Evolutionary conservation across 768 basidiomycete species (phyloP).

Genomic region (Hygrocybe punicea): DNA sequence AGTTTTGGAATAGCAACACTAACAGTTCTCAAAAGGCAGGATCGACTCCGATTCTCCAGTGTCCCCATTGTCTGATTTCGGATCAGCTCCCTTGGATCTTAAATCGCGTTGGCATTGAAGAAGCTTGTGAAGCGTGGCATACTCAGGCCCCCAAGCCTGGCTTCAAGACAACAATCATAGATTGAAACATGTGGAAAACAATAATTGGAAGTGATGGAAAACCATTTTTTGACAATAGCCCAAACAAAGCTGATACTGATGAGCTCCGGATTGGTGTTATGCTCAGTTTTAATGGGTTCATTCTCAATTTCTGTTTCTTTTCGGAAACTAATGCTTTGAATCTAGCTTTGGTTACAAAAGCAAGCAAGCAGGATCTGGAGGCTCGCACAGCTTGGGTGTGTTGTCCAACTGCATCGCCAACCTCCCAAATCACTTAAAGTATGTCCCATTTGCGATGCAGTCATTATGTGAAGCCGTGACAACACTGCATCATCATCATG

Average conservation of each 20-base stretch:
- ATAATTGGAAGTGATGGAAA: background rate
- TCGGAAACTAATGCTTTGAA: background rate
- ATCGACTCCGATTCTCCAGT: background rate
- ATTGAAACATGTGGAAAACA: background rate
- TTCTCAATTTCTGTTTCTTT: background rate
- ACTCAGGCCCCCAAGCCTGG: background rate
- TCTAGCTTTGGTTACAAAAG: slow-evolving; percentile 28
- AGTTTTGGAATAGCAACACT: background rate
- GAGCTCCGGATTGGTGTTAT: background rate
- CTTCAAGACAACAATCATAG: background rate
- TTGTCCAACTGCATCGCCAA: slow-evolving; percentile 29
- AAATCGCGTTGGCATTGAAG: background rate
- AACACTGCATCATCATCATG: too few relatives aligned
- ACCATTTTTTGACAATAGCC: background rate
- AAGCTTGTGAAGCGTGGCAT: background rate
- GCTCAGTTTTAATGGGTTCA: background rate
- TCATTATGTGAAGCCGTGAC: background rate
- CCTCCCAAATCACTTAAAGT: slow-evolving; percentile 20
- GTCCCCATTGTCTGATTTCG: background rate
- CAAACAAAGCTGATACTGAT: background rate
- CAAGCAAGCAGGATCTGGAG: slow-evolving; percentile 14
- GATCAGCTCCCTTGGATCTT: background rate
- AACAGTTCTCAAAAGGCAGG: too few relatives aligned
- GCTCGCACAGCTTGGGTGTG: slow-evolving; percentile 26
- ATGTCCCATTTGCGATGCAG: background rate